Evolutionary conservation across 1,284 basidiomycete genomes (phyloP), one percentile per base, ranked within the genome.

Genomic region (Uromyces viciae-fabae): DNA sequence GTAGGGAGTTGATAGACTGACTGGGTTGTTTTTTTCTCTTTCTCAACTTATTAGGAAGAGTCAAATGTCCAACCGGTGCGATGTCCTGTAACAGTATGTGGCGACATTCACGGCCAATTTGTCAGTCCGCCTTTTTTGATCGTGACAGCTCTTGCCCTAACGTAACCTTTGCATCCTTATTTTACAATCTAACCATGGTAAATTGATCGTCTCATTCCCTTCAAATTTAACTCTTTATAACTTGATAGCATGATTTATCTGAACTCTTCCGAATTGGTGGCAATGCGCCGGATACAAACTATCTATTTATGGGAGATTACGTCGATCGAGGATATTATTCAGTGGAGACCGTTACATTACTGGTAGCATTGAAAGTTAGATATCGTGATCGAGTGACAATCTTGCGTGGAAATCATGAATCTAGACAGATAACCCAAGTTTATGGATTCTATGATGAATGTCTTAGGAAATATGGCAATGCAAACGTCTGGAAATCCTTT

Each of bases 381-480:
- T 99, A 99, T 89, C 94, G 94, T 83, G 96, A 99, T 88, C 93
- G 97, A 76, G 94, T 99, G 84, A 99, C 97, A 82, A 98, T 99
- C 86, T 89, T 99, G 72, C 92, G 96, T 82, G 96, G 96, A 52
- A 99, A 99, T 87, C 96, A 99, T 89, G 97, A 99, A 88, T 95
- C 93, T 82, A 90, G 96, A 85, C 96, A 99, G 89, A 99, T 99
- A 89, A 99, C 97, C 42, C 96, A 99, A 88, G 96, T 99, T 19
- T 99, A 99, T 86, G 96, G 96, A 43, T 99, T 99, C 87, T 99
- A 99, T 88, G 96, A 99, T 89, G 96, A 99, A 88, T 99, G 96
- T 86, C 89, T 98, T 85, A 91, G 97, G 86, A 99, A 99, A 89
- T 99, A 99, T 88, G 97, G 97, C 81, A 98, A 98, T 87, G 95